Conservation (phyloP, 2,329 filamentous ascomycete species). For the Fusarium duplospermum region DNA sequence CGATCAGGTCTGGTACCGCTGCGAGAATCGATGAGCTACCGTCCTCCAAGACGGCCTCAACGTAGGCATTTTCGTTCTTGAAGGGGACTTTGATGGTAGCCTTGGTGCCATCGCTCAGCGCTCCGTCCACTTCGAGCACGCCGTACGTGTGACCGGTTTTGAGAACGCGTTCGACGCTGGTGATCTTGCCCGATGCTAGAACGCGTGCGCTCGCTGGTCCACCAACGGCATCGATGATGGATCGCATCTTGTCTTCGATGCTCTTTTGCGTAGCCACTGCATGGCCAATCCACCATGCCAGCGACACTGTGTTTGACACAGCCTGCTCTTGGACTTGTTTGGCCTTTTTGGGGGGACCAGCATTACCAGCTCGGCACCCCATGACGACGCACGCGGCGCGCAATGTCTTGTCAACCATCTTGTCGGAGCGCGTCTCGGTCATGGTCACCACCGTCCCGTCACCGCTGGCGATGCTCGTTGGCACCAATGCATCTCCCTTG, state of each 20-base stretch:
- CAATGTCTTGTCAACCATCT: slow-evolving; percentile 29
- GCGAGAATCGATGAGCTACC: slow-evolving; percentile 45
- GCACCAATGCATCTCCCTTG: not conserved
- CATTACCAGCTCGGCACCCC: slow-evolving; percentile 48
- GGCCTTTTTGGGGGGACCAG: slow-evolving; percentile 46
- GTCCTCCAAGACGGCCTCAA: not conserved
- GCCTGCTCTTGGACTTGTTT: slow-evolving; percentile 47
- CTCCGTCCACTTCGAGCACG: slow-evolving; percentile 54
- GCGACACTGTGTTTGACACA: slow-evolving; percentile 51
- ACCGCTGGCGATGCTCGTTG: not conserved
- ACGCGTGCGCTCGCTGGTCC: slow-evolving; percentile 37
- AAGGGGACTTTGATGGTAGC: slow-evolving; percentile 52
- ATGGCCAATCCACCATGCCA: slow-evolving; percentile 60
- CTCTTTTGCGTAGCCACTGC: slow-evolving; percentile 51
- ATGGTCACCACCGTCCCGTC: not conserved
- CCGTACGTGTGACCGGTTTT: slow-evolving; percentile 57
- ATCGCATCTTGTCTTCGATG: slow-evolving; percentile 55
- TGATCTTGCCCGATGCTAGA: slow-evolving; percentile 44
- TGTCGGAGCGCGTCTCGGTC: slow-evolving; percentile 42
- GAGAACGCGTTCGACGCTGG: slow-evolving; percentile 54
- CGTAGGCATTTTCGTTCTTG: slow-evolving; percentile 52
- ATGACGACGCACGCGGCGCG: slow-evolving; percentile 37
- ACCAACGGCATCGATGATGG: slow-evolving; percentile 54
- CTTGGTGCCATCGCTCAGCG: slow-evolving; percentile 40
- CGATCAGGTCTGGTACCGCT: slow-evolving; percentile 56